These are phyloP conservation scores for Cryptococcus sp. DNA, from an alignment of 1,284 basidiomycete genomes.

Conservation along the genomic window DNA sequence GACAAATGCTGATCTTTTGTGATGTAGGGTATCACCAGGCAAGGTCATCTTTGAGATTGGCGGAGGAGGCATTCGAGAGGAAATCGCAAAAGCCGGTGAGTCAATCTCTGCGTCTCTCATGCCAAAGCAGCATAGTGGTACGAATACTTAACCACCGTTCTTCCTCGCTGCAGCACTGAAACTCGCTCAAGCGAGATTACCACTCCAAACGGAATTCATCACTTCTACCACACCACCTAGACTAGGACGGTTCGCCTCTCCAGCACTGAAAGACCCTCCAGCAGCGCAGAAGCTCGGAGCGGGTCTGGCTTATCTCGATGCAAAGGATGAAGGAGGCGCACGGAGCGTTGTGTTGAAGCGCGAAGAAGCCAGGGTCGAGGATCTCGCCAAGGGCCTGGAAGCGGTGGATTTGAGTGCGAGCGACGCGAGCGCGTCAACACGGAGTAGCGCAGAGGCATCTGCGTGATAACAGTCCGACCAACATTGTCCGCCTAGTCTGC, in stretches of 20 bases:
- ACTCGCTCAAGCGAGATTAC: slow-evolving; percentile 86
- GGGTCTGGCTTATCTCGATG: slow-evolving; percentile 26
- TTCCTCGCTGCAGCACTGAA: slow-evolving; percentile 66
- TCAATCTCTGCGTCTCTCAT: slow-evolving; percentile 19
- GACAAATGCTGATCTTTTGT: no score
- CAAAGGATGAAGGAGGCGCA: slow-evolving; percentile 29
- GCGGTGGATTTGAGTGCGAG: slow-evolving; percentile 2
- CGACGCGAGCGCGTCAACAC: neutral
- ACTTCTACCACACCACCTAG: slow-evolving; percentile 69
- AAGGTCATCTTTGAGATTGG: slow-evolving; percentile 94
- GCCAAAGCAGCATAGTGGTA: no score
- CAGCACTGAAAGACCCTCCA: slow-evolving; percentile 29
- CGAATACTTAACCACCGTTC: neutral
- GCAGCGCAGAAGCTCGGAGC: slow-evolving; percentile 29
- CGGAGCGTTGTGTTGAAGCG: slow-evolving; percentile 56
- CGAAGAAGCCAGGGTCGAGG: slow-evolving; percentile 77
- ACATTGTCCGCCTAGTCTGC: no score
- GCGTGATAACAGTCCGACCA: no score
- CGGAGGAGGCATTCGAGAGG: slow-evolving; percentile 84
- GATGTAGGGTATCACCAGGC: slow-evolving; percentile 79
- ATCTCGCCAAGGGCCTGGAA: slow-evolving; percentile 7
- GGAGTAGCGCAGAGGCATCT: no score
- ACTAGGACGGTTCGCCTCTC: slow-evolving; percentile 61
- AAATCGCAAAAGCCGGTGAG: slow-evolving; percentile 88
- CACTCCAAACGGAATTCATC: slow-evolving; percentile 88